phyloP scores from a whole-genome alignment of 495 filamentous ascomycete species.

The Aspergillus nanangensis region DNA sequence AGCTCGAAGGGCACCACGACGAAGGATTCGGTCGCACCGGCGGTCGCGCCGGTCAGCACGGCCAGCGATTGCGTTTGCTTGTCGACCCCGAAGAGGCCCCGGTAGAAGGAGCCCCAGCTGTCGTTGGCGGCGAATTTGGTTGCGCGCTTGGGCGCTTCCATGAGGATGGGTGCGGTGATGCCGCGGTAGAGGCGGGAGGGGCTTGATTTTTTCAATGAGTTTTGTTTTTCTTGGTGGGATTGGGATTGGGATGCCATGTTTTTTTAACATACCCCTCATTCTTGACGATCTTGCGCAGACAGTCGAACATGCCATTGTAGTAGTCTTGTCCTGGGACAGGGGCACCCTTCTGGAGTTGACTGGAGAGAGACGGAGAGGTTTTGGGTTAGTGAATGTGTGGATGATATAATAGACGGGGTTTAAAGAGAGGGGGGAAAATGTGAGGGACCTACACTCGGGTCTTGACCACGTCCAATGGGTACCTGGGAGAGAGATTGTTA shows the following conservation, averaged over 20 bases:
- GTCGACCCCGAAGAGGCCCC: constrained; percentile 69
- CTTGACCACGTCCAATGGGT: constrained; percentile 97
- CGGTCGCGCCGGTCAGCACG: constrained; percentile 86
- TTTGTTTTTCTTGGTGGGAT: constrained; percentile 3
- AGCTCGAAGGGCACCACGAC: constrained; percentile 94
- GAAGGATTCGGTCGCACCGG: constrained; percentile 93
- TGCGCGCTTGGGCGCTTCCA: constrained; percentile 98
- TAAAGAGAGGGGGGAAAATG: too few relatives aligned
- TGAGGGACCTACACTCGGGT: constrained; percentile 75
- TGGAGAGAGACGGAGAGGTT: too few relatives aligned
- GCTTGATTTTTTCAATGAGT: too few relatives aligned
- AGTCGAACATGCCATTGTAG: constrained; percentile 97
- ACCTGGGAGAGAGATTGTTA: constrained; percentile 58
- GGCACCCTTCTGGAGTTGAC: constrained; percentile 79
- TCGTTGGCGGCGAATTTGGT: constrained; percentile 99
- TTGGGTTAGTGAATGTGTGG: too few relatives aligned
- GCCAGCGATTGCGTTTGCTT: constrained; percentile 91
- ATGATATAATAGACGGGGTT: too few relatives aligned
- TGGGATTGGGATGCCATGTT: background rate
- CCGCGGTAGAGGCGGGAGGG: constrained; percentile 90
- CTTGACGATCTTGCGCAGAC: constrained; percentile 90
- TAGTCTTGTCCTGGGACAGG: constrained; percentile 65
- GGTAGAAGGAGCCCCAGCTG: constrained; percentile 92
- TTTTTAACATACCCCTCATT: constrained; percentile 73
- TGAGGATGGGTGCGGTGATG: constrained; percentile 91